Evolutionary conservation across 2,329 filamentous ascomycete species (phyloP).

Genomic region (Aspergillus jensenii): DNA sequence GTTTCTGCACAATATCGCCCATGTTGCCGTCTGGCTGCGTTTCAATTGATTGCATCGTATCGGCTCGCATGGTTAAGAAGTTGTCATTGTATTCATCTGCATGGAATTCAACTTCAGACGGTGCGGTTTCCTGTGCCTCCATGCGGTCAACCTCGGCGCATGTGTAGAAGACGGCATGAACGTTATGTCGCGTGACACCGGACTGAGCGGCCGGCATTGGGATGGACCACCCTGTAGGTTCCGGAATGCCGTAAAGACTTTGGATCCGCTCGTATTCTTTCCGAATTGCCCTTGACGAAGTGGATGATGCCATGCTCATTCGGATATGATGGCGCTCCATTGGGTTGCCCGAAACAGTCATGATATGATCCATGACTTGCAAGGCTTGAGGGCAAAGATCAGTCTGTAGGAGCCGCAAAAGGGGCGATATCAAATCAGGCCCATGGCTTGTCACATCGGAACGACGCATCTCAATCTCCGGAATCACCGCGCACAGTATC

Average conservation of each 20-base stretch:
- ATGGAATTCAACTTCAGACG: constrained; percentile 89
- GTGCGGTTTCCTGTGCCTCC: constrained; percentile 62
- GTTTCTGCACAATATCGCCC: constrained; percentile 76
- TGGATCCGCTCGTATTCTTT: constrained; percentile 95
- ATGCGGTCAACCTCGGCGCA: constrained; percentile 69
- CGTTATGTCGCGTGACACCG: constrained; percentile 80
- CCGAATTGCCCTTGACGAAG: constrained; percentile 77
- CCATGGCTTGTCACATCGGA: constrained; percentile 87
- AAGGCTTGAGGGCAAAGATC: constrained; percentile 92
- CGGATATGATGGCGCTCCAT: constrained; percentile 92
- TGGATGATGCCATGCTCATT: constrained; percentile 91
- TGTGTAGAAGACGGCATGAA: constrained; percentile 94
- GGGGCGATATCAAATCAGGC: constrained; percentile 89
- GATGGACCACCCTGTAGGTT: constrained; percentile 94
- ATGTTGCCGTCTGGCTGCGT: constrained; percentile 61
- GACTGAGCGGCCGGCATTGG: constrained; percentile 90
- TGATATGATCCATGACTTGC: constrained; percentile 89
- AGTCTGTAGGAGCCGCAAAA: constrained; percentile 85
- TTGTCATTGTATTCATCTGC: constrained; percentile 78
- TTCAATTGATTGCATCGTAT: constrained; percentile 92
- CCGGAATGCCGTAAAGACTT: constrained; percentile 93
- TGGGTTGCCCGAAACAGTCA: constrained; percentile 86
- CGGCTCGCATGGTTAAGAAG: constrained; percentile 78
- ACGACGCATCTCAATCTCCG: constrained; percentile 89
- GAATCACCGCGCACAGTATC: constrained; percentile 79